Percentiles rank a stretch among this genome's conserved stretches.
Conservation (phyloP, 306 rosid genomes). For the Lotus japonicus region DNA sequence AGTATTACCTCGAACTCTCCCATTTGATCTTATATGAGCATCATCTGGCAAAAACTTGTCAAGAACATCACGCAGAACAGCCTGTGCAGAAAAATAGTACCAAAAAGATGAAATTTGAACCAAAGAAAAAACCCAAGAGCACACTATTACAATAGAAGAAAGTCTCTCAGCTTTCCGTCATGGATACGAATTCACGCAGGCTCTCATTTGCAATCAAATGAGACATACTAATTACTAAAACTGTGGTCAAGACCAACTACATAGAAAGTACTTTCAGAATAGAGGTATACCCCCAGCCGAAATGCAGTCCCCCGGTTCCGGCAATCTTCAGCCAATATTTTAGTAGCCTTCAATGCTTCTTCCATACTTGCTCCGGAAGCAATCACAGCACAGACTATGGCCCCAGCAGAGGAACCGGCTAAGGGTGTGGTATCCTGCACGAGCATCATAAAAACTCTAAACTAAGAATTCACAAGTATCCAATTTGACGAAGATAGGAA, state of each 20-base stretch:
- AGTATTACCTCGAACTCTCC: conserved; percentile 81
- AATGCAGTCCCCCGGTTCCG: conserved; percentile 84
- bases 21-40: conserved; percentile 70
- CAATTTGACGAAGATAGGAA: no score
- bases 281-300: conserved; percentile 78
- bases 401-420: conserved; percentile 99
- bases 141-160: background rate
- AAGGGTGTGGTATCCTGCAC: conserved; percentile 84
- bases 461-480: background rate
- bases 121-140: background rate
- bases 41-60: conserved; percentile 75
- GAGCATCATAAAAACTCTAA: conserved; percentile 12
- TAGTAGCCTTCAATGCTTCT: conserved; percentile 73
- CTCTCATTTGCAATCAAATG: background rate
- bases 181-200: background rate
- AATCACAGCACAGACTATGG: conserved; percentile 88
- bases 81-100: conserved; percentile 37
- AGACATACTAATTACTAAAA: background rate
- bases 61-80: conserved; percentile 85
- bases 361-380: conserved; percentile 90
- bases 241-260: background rate
- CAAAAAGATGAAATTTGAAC: conserved; percentile 2
- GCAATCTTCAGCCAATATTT: conserved; percentile 89
- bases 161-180: background rate
- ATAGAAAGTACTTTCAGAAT: background rate